phyloP scores from a whole-genome alignment of 768 basidiomycete species.

The Kwoniella bestiolae region DNA sequence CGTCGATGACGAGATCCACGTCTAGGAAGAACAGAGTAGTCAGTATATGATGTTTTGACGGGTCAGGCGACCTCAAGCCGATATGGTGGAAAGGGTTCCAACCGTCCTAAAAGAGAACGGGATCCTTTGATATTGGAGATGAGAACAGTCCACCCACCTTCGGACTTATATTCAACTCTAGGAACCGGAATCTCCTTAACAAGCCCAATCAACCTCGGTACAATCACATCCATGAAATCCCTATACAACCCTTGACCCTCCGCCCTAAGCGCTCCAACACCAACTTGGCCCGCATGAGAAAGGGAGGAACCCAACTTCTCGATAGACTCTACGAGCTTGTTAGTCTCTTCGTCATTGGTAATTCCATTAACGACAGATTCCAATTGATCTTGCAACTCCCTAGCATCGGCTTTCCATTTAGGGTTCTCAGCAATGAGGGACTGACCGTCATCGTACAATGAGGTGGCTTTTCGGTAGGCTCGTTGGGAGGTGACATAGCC shows the following conservation, averaged over 20 bases:
- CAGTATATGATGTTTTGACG: too few species aligned
- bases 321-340: slow-evolving; percentile 54
- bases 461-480: slow-evolving; percentile 56
- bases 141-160: slow-evolving; percentile 36
- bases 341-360: slow-evolving; percentile 55
- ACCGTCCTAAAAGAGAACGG: too few species aligned
- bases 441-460: slow-evolving; percentile 58
- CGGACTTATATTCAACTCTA: slow-evolving; percentile 58
- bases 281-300: slow-evolving; percentile 54
- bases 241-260: slow-evolving; percentile 57
- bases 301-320: slow-evolving; percentile 57
- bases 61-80: neutral
- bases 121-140: neutral
- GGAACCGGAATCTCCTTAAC: slow-evolving; percentile 60
- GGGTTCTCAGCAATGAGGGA: slow-evolving; percentile 56
- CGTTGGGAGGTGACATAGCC: slow-evolving; percentile 58
- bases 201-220: slow-evolving; percentile 57
- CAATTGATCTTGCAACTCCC: slow-evolving; percentile 54
- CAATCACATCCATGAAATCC: slow-evolving; percentile 57
- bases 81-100: too few species aligned
- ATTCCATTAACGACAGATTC: slow-evolving; percentile 54
- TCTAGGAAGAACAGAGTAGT: too few species aligned
- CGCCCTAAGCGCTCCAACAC: slow-evolving; percentile 51
- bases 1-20: slow-evolving; percentile 57
- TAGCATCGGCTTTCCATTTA: slow-evolving; percentile 54